Percentiles rank a stretch among this genome's conserved stretches.
phyloP scores from a whole-genome alignment of 805 yeast genomes.

The Metschnikowia bowlesiae region DNA sequence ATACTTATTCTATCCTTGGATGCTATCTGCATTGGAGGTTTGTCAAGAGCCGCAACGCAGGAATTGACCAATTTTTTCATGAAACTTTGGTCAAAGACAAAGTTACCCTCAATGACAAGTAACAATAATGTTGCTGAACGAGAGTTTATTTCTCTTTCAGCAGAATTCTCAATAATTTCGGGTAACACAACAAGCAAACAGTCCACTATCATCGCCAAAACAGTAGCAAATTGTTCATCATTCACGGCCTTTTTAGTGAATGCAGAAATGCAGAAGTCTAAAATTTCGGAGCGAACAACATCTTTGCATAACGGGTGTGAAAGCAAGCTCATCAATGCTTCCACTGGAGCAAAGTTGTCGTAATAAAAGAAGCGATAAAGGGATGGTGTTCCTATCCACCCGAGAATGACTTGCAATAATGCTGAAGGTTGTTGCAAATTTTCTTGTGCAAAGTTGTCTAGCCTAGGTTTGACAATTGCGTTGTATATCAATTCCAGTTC shows the following conservation, averaged over 20 bases:
- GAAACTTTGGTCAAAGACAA: slow-evolving; percentile 51
- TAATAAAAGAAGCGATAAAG: slow-evolving; percentile 49
- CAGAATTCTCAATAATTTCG: slow-evolving; percentile 37
- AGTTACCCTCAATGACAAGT: slow-evolving; percentile 53
- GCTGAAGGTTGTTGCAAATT: slow-evolving; percentile 84
- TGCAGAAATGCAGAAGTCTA: slow-evolving; percentile 51
- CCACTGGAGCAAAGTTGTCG: slow-evolving; percentile 52
- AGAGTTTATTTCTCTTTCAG: slow-evolving; percentile 44
- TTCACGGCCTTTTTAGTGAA: slow-evolving; percentile 34
- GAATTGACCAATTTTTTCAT: slow-evolving; percentile 52
- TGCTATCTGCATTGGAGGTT: slow-evolving; percentile 50
- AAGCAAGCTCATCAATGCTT: slow-evolving; percentile 53
- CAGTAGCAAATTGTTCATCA: slow-evolving; percentile 41
- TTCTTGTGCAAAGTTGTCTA: slow-evolving; percentile 63
- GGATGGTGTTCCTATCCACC: slow-evolving; percentile 44
- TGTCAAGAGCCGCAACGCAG: slow-evolving; percentile 56
- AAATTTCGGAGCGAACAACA: slow-evolving; percentile 51
- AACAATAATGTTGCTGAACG: slow-evolving; percentile 49
- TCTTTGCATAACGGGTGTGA: slow-evolving; percentile 59
- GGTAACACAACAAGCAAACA: slow-evolving; percentile 51
- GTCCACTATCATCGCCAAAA: slow-evolving; percentile 57
- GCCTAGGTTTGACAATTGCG: slow-evolving; percentile 57
- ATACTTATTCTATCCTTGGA: slow-evolving; percentile 52
- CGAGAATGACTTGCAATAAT: slow-evolving; percentile 57
- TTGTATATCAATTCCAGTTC: slow-evolving; percentile 47